A percentile compares a stretch with the other conserved stretches of the same genome.
Evolutionary conservation across 305 asterid species (phyloP).

Genomic region (Fraxinus sp.): DNA sequence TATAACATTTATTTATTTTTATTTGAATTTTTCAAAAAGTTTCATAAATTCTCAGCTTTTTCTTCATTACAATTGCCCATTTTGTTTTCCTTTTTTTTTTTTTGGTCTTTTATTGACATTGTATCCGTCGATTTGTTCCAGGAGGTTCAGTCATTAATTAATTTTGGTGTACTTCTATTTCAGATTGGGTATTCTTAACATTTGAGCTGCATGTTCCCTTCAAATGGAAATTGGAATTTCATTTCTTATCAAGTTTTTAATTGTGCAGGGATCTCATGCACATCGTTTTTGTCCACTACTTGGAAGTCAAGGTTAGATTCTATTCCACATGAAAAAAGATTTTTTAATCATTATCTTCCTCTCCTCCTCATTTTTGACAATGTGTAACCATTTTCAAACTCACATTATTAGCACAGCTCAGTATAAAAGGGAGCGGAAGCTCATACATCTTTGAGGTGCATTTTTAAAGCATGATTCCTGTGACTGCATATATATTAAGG

Average conservation of each 20-base stretch:
- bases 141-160: conserved; percentile 8
- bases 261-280: conserved; percentile 70
- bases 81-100: background rate
- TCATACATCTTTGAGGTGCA: conserved; percentile 15
- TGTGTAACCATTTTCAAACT: conserved; percentile 10
- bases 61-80: background rate
- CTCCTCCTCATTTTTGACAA: background rate
- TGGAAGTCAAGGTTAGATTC: conserved; percentile 85
- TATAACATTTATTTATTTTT: background rate
- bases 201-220: background rate
- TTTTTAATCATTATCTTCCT: background rate
- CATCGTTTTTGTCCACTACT: conserved; percentile 96
- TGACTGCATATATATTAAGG: conserved; percentile 8
- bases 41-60: background rate
- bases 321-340: conserved; percentile 6
- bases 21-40: background rate
- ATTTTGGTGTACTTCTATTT: background rate
- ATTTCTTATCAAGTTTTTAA: background rate
- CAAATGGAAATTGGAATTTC: background rate
- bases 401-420: background rate
- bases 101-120: conserved; percentile 2
- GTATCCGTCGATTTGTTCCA: background rate
- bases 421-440: background rate
- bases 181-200: background rate
- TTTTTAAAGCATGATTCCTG: conserved; percentile 8